Base-by-base conservation (phyloP, 345 rosid species). In the Moringa oleifera region DNA sequence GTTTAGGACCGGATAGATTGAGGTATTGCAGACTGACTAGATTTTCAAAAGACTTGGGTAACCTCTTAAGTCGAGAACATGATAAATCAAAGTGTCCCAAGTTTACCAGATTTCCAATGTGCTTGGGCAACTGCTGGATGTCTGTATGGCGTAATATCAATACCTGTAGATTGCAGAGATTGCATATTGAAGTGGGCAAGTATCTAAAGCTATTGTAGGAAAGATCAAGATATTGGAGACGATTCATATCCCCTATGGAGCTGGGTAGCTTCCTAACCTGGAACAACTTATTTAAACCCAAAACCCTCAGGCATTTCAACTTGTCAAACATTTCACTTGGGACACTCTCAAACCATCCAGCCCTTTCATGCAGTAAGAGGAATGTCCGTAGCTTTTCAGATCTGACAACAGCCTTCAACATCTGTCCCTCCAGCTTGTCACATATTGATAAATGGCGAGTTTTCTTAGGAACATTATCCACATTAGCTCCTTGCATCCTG, bases 251-350 rank as follows among this genome's bases (percentile, higher is more conserved):
- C 7, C 62, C 50, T 4, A 58, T 51, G 23, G 63, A 57, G 13
- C 17, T 18, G 7, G 63, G 70, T 23, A 58, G 28, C 25, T 55
- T 25, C 20, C 17, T 55, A 21, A 25, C 11, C 10, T 9, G 12
- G n/a, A 31, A 28, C 33, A 3, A 24, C 15, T 7, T 7, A 18
- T 41, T 25, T 16, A 55, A 55, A 25, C 20, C 20, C 59, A 55
- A 55, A 36, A 55, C 59, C 41, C 59, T 24, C 37, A 55, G n/a
- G 59, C 37, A 12, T 55, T 25, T 55, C 59, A 55, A 24, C 20
- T 24, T n/a, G 20, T 24, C 6, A 28, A 55, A 55, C 37, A 55
- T 24, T 24, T 55, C 41, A 25, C 16, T 18, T 0, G 59, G 37
- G 37, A 55, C 2, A 3, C n/a, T 19, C 20, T 25, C 21, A 25